Base-by-base conservation (phyloP, 108 stramenopile genomes). In the Aurantiochytrium sp. region DNA sequence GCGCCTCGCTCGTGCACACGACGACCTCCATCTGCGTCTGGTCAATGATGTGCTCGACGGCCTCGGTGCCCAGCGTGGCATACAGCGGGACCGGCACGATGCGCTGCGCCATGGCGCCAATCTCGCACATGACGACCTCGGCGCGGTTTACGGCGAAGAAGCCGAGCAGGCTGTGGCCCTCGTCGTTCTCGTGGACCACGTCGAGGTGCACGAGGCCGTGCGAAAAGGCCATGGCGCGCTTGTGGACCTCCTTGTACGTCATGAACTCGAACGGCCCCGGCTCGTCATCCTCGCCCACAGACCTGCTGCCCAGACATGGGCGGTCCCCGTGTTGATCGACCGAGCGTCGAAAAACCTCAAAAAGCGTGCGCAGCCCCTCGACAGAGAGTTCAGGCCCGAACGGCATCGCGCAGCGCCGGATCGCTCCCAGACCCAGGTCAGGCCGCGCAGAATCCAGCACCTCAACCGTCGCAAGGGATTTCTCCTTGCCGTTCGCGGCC, bases 51-150 rank as follows among this genome's bases (percentile, higher is more conserved):
- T 89, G 89, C 42, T 50, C 52, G 22, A 88, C 55, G 15, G 90
- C 89, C 31, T 91, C 91, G 34, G 85, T 85, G 36, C 91, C 91
- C 45, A 91, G 89, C 30, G 91, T 91, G 54, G 90, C 91, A 42
- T 91, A 91, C 50, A 91, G 55, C 27, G 90, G 89, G 37, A 91
- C 90, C 15, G 89, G 89, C 37, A 87, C 52, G 69, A 48, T 87
- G 42, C 87, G 86, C 69, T 87, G 68, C 22, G 87, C 52, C 21
- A 81, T 48, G n/a, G 73, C 73, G 27, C 73, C 73, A 17, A 81
- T 41, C 45, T 81, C 73, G 12, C 73, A 41, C n/a, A 81, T 48
- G 45, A 81, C 45, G 24, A 41, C n/a, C 6, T 12, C 39, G 6
- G 42, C 19, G 24, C 30, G 73, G 45, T 81, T 81, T 41, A 48